Base-by-base conservation (phyloP, 352 stramenopile species). In the Phytophthora pistaciae region DNA sequence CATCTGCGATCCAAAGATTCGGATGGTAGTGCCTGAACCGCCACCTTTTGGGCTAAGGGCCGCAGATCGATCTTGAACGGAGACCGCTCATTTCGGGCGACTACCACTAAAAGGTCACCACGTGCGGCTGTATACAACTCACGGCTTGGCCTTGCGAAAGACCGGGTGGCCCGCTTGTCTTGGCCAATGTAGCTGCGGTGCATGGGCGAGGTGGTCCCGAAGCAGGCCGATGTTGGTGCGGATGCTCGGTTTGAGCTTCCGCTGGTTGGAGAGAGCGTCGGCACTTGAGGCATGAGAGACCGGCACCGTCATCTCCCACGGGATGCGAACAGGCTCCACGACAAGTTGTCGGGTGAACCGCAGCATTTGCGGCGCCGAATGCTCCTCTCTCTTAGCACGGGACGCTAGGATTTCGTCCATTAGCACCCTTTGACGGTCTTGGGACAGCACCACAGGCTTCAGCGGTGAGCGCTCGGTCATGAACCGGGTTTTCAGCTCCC, bases 291-390 rank as follows among this genome's bases (percentile, higher is more conserved):
- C 23, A 21, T 57, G 50, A 0, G 66, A 49, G 8, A 84, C 72
- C 2, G 87, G 87, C 5, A 91, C 77, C 0, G 83, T 94, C 73
- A 92, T 78, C 57, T 91, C 77, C 87, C 87, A 94, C 20, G 84
- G 84, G 56, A 92, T 85, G 11, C 82, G 72, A 16, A 92, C 87
- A 0, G 85, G 78, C 0, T 64, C 72, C 18, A 83, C 72, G 23
- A 91, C 75, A 11, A 91, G 72, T 14, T 73, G 68, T n/a, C 72
- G 73, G 7, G 75, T 79, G 70, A 85, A 87, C 8, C 64, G 72
- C 23, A 67, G 79, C 58, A 87, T 59, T 5, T 18, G 36, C 25
- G 49, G 60, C 1, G 69, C 52, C 25, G 40, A n/a, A 1, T 53
- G 61, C 9, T 60, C 69, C 23, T 79, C 64, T 20, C 54, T 23